Base-by-base conservation (phyloP, 2,329 filamentous ascomycete genomes). In the Aspergillus chevalieri region DNA sequence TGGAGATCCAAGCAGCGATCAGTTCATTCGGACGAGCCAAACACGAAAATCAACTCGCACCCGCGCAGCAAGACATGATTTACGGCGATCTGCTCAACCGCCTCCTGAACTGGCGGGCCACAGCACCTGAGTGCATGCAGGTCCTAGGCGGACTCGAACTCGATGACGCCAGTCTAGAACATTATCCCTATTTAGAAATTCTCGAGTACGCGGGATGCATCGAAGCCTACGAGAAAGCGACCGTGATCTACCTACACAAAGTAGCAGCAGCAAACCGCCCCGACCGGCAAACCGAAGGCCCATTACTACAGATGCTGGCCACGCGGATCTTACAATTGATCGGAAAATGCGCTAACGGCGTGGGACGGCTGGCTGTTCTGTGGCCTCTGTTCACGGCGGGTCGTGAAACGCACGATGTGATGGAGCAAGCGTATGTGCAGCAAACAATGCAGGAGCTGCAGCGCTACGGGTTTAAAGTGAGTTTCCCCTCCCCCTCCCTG, bases 171-270 rank as follows among this genome's bases (percentile, higher is more conserved):
- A 63, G 53, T 30, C 41, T 67, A 15, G 47, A 46, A 6, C 54
- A 48, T 15, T 67, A 64, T 47, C 60, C 57, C 4, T 66, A 61
- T 38, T 57, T 57, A 0, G 61, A 65, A n/a, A 52, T 68, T 7
- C 43, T 68, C 1, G 66, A 68, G 42, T 67, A 67, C 49, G 63
- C 58, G 4, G 66, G 65, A 14, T 68, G 66, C 45, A 61, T 69
- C 38, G 65, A 68, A 47, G 64, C 66, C 1, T 68, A 68, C 46
- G 66, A 69, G 39, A 68, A 68, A 46, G 66, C 66, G 6, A 68
- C 66, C 2, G 62, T 65, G 19, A 56, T 69, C 2, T 66, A 63
- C 48, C 53, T 69, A 5, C 62, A 68, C 46, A 63, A 66, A 50
- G 54, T 68, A 7, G 59, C 54, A n/a, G 62, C 57, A 6, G 64